Conservation (phyloP, 352 stramenopile genomes). For the Phytophthora melonis region DNA sequence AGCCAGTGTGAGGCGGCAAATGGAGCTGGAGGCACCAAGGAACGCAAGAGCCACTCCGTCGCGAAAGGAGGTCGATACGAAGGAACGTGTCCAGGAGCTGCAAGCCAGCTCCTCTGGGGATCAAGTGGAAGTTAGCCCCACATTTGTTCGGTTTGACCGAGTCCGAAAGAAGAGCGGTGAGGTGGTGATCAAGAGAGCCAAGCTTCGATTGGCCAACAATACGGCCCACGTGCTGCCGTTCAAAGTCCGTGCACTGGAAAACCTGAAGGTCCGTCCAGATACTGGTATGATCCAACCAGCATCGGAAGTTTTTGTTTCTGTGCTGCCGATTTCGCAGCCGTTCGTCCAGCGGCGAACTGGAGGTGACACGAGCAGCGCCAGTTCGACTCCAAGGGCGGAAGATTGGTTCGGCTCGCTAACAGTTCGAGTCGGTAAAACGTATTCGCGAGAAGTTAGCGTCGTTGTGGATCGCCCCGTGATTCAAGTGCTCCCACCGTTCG, state of each 20-base stretch:
- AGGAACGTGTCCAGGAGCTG: constrained; percentile 56
- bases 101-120: constrained; percentile 49
- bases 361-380: constrained; percentile 17
- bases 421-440: constrained; percentile 57
- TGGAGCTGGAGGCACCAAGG: constrained; percentile 37
- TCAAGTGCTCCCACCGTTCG: constrained; percentile 56
- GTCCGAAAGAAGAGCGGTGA: constrained; percentile 39
- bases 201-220: constrained; percentile 70
- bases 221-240: constrained; percentile 58
- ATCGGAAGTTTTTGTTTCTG: constrained; percentile 52
- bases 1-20: constrained; percentile 66
- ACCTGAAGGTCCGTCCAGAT: constrained; percentile 57
- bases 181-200: constrained; percentile 29
- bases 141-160: constrained; percentile 66
- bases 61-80: constrained; percentile 5
- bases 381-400: constrained; percentile 26
- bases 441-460: constrained; percentile 74
- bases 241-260: constrained; percentile 64
- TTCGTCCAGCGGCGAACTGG: constrained; percentile 32
- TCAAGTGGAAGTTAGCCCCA: constrained; percentile 65
- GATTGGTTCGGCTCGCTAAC: constrained; percentile 76
- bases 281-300: constrained; percentile 56
- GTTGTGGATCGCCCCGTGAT: constrained; percentile 59
- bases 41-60: constrained; percentile 2
- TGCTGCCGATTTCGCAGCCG: constrained; percentile 67